These are phyloP conservation scores for Panicum virgatum DNA, from an alignment of 202 grass and related monocot species.

Conservation along the genomic window DNA sequence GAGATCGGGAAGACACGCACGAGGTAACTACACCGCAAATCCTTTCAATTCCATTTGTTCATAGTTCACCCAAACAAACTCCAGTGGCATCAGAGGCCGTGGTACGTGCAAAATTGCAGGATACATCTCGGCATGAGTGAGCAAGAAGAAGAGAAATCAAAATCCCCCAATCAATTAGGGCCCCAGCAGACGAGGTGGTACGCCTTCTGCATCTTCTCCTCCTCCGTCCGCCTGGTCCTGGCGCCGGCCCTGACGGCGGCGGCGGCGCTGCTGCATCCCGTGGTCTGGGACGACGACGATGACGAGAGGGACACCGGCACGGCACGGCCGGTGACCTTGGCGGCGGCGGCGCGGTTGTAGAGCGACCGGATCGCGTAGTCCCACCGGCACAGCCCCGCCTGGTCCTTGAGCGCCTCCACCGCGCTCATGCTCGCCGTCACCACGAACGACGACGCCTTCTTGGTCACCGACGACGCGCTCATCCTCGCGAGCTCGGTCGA, in stretches of 20 bases:
- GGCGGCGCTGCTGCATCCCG: neutral
- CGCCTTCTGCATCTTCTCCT: constrained; percentile 65
- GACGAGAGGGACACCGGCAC: constrained; percentile 38
- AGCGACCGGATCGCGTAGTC: constrained; percentile 65
- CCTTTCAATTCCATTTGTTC: neutral
- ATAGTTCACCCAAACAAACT: neutral
- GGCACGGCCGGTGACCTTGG: constrained; percentile 32
- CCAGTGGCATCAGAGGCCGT: neutral
- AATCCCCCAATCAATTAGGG: constrained; percentile 43
- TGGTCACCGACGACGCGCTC: constrained; percentile 32
- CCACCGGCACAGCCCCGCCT: constrained; percentile 70
- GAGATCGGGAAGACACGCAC: too few species aligned
- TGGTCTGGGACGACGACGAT: neutral
- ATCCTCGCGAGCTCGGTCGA: neutral
- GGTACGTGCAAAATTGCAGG: neutral
- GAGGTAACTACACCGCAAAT: neutral
- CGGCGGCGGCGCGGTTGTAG: constrained; percentile 42
- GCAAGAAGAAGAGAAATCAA: neutral
- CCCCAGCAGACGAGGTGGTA: constrained; percentile 88
- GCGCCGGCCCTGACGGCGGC: neutral
- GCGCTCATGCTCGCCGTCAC: constrained; percentile 69
- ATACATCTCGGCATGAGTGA: neutral
- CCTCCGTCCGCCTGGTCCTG: constrained; percentile 31
- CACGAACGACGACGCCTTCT: constrained; percentile 58
- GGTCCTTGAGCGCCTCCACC: constrained; percentile 83